phyloP scores from a whole-genome alignment of 2,329 filamentous ascomycete genomes.

The Epichloe sylvatica region DNA sequence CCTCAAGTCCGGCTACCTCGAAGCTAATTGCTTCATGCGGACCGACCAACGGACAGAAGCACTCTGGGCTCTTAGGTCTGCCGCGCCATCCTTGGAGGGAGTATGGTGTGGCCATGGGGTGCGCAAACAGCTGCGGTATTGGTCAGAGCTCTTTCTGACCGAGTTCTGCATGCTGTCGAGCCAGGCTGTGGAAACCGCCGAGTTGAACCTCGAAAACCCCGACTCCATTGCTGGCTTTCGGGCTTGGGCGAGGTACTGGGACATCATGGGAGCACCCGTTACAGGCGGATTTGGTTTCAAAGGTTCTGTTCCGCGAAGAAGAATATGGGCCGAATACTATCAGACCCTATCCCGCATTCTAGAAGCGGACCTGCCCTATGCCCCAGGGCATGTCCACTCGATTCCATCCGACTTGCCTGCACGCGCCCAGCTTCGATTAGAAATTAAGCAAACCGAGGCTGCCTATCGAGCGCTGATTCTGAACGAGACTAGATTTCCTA shows the following conservation, averaged over 20 bases:
- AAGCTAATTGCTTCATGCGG: constrained; percentile 47
- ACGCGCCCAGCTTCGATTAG: constrained; percentile 52
- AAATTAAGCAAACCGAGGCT: constrained; percentile 65
- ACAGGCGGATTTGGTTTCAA: constrained; percentile 44
- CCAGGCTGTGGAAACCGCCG: constrained; percentile 38
- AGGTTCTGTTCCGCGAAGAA: constrained; percentile 45
- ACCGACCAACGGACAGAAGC: constrained; percentile 41
- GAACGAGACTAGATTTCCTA: constrained; percentile 68
- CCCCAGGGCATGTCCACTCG: constrained; percentile 30
- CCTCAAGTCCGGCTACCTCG: constrained; percentile 65
- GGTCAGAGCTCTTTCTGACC: constrained; percentile 65
- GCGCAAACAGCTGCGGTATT: constrained; percentile 55
- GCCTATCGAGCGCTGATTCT: constrained; percentile 70
- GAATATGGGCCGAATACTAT: constrained; percentile 81
- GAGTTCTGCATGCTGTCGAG: constrained; percentile 60
- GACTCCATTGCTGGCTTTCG: constrained; percentile 45
- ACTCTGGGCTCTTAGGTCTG: constrained; percentile 49
- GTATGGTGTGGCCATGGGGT: constrained; percentile 37
- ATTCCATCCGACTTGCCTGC: constrained; percentile 36
- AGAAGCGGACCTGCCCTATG: constrained; percentile 48
- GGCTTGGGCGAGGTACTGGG: constrained; percentile 60
- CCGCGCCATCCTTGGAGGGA: constrained; percentile 47
- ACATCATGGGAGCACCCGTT: constrained; percentile 31
- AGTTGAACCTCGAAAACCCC: constrained; percentile 35
- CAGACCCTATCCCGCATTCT: constrained; percentile 63